phyloP scores from a whole-genome alignment of 306 rosid genomes.

The Quercus alba region DNA sequence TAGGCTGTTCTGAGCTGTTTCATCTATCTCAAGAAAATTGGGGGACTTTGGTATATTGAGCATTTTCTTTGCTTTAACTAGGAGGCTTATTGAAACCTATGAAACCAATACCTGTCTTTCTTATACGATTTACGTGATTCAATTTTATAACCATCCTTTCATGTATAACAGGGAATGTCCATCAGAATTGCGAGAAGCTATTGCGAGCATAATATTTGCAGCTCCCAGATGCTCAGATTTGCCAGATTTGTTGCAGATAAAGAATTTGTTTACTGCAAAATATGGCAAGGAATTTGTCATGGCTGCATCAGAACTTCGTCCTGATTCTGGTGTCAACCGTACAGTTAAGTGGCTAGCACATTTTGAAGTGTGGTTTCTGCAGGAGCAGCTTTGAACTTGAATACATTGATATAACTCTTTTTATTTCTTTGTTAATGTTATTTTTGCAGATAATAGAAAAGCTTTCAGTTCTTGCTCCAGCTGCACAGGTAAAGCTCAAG shows the following conservation, averaged over 20 bases:
- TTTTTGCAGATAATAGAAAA: slow-evolving; percentile 81
- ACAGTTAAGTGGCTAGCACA: slow-evolving; percentile 48
- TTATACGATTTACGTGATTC: background rate
- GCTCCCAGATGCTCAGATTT: slow-evolving; percentile 98
- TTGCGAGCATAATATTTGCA: slow-evolving; percentile 89
- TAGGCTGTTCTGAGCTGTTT: background rate
- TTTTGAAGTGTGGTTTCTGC: slow-evolving; percentile 14
- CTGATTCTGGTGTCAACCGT: slow-evolving; percentile 97
- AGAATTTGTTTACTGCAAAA: slow-evolving; percentile 78
- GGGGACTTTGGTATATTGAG: background rate
- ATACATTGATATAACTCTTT: slow-evolving; percentile 12
- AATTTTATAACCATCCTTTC: slow-evolving; percentile 16
- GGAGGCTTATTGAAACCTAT: background rate
- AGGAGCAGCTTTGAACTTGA: background rate
- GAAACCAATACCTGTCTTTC: background rate
- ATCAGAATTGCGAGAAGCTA: slow-evolving; percentile 83
- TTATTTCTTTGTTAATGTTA: slow-evolving; percentile 14
- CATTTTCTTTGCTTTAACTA: background rate
- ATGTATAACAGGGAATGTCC: slow-evolving; percentile 77
- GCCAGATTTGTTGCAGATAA: slow-evolving; percentile 87
- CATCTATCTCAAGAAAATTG: background rate
- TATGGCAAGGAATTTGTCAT: slow-evolving; percentile 85
- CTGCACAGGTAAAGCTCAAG: slow-evolving; percentile 75
- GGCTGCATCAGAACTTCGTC: slow-evolving; percentile 86
- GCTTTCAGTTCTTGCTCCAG: slow-evolving; percentile 82